Base-by-base conservation (phyloP, 805 yeast genomes). In the Saturnispora hagleri region DNA sequence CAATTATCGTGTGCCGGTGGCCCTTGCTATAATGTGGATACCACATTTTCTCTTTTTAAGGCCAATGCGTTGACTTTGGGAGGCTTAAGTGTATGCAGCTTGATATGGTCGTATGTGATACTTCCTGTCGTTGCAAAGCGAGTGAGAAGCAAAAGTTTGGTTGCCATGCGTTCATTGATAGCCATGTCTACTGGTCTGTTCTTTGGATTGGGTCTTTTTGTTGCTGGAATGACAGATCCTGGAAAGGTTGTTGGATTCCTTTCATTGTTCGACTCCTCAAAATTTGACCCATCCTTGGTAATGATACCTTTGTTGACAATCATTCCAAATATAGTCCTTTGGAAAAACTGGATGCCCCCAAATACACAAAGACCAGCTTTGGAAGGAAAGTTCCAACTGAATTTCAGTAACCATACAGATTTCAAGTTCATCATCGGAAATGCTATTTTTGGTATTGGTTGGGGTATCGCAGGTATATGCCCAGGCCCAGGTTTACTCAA, bases 401-500 rank as follows among this genome's bases (percentile, higher is more conserved):
- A 64, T 22, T 62, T 51, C 38, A 51, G 60, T 20, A 61, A 60
- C 3, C 55, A 58, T 2, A 61, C 69, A 2, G 56, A 66, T 0
- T 22, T 46, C 0, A 63, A 61, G 36, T 69, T 77, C 47, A 20
- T 77, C 0, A 3, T 70, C 2, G 82, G 82, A 2, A 67, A 72
- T 53, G 62, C 63, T 0, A 12, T 75, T 5, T 77, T 77, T 56
- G 82, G 82, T 9, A 13, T 71, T 8, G 82, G 81, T 0, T 77
- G 82, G 82, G 81, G 79, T 0, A 34, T 74, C 2, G 57, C 70
- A 0, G 82, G 82, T 1, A 62, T 75, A 3, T 77, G 81, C 58
- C 82, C 82, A 0, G 81, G 79, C 3, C 80, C 82, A 15, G 82
- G 74, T 0, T 51, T 75, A 0, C 38, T 73, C 1, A 59, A 68